Evolutionary conservation across 768 basidiomycete species (phyloP).

Genomic region (Boletus rubroflammeus): DNA sequence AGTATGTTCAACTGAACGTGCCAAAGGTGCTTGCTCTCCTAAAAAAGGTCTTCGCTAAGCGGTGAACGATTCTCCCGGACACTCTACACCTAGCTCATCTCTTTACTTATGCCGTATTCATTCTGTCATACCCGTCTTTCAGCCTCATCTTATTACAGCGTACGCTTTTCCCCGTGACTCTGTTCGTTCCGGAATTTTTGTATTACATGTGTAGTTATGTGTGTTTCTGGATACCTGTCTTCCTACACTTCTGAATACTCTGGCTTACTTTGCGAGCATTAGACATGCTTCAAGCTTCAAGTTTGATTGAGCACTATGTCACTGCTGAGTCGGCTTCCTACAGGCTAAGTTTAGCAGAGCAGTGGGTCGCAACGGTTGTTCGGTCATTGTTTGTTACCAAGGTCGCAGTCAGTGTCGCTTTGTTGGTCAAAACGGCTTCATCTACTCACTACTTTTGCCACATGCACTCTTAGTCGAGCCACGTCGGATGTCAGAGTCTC

Average conservation of each 20-base stretch:
- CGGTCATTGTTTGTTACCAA: neutral
- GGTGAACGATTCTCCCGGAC: conserved; percentile 42
- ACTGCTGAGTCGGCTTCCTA: neutral
- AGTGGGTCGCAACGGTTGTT: too few species aligned
- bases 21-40: conserved; percentile 89
- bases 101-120: conserved; percentile 35
- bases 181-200: conserved; percentile 31
- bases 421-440: neutral
- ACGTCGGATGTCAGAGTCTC: conserved; percentile 20
- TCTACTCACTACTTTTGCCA: neutral
- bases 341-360: neutral
- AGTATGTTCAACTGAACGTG: conserved; percentile 97
- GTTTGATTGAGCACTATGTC: neutral
- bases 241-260: conserved; percentile 20
- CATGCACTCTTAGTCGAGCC: neutral
- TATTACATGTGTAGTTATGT: conserved; percentile 37
- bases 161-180: conserved; percentile 20
- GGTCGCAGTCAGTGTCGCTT: neutral
- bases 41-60: conserved; percentile 92
- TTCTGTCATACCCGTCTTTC: conserved; percentile 28
- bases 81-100: conserved; percentile 10
- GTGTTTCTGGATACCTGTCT: conserved; percentile 36
- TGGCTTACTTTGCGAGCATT: conserved; percentile 10
- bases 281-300: too few species aligned
- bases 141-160: conserved; percentile 15